Percentiles rank a stretch among this genome's conserved stretches.
These are phyloP conservation scores for Xylariaceae sp. DNA, from an alignment of 2,329 filamentous ascomycete genomes.

Conservation along the genomic window DNA sequence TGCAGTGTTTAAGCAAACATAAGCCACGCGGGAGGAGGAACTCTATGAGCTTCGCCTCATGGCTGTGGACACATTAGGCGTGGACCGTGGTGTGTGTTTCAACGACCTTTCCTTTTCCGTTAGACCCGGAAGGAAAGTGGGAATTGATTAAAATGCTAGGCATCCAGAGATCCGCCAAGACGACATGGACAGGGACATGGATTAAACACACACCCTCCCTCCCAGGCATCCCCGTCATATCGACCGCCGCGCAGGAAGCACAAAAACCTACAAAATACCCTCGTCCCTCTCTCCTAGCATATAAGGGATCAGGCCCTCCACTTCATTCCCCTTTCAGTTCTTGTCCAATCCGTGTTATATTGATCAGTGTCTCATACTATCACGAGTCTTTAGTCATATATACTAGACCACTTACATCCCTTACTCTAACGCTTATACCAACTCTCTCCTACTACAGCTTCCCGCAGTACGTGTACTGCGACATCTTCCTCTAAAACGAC, in stretches of 20 bases:
- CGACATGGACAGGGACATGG: conserved; percentile 16
- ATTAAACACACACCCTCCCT: conserved; percentile 17
- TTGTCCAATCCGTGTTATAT: conserved; percentile 10
- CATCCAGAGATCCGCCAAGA: too few relatives aligned
- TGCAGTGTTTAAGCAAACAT: neutral
- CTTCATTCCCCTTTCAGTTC: conserved; percentile 4
- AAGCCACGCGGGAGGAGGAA: too few relatives aligned
- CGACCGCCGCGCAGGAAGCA: conserved; percentile 21
- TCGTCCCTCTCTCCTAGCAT: conserved; percentile 11
- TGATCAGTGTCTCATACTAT: conserved; percentile 4
- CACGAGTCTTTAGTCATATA: neutral
- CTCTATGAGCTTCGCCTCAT: conserved; percentile 24
- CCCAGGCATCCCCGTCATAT: conserved; percentile 19
- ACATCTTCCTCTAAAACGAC: conserved; percentile 20
- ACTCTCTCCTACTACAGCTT: conserved; percentile 2
- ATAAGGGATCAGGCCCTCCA: conserved; percentile 13
- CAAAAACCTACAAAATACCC: conserved; percentile 20
- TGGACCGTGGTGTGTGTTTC: conserved; percentile 18
- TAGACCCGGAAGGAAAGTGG: conserved; percentile 10
- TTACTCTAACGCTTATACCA: neutral
- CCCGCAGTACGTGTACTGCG: conserved; percentile 3
- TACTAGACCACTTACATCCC: neutral
- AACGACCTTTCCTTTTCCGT: conserved; percentile 28
- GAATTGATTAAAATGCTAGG: conserved; percentile 23
- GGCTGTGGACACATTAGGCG: too few relatives aligned